Evolutionary conservation across 345 rosid species (phyloP), one percentile per base, ranked within the genome.

Genomic region (Streptanthus diversifolius): DNA sequence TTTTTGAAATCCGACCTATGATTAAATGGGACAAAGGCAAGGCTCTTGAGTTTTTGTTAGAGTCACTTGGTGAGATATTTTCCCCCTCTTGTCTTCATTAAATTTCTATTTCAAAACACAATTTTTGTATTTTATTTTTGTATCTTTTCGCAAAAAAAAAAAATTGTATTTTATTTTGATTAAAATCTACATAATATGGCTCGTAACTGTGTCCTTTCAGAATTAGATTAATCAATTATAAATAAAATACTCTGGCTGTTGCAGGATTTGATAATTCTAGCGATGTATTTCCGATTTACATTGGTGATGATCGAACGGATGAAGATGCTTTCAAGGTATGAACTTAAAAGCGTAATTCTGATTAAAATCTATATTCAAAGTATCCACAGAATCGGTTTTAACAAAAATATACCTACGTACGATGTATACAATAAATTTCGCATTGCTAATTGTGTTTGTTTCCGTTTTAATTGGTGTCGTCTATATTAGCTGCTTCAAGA

Each of bases 21-120:
- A 87, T 91, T 71, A 85, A 91, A 71, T 95, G 98, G 99, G 93
- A 95, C 85, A 95, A 95, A 79, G 99, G 99, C 66, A 91, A 91
- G 80, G 99, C 99, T 37, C 96, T 95, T 69, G 99, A 90, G 68
- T 91, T 91, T 80, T 82, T 95, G 76, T 61, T 95, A 43, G 96
- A 91, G 76, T 87, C 97, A 51, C 86, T 95, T 21, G 99, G 99
- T 95, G 27, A 88, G 87, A 74, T 65, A 18, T 37, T 27, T 22
- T 36, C 24, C 17, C 40, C n/a, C 33, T 56, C 24, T 40, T 56
- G 37, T 39, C 60, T 55, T 55, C 11, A 6, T 24, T 35, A 33
- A 12, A 25, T 27, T 41, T 25, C 17, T 19, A 55, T 47, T 3
- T 29, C 21, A 15, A 29, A 29, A 52, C 3, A 11, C 11, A 4